Percentiles rank a stretch among this genome's conserved stretches.
phyloP scores from a whole-genome alignment of 139 green algal species.

The Dunaliella primolecta region DNA sequence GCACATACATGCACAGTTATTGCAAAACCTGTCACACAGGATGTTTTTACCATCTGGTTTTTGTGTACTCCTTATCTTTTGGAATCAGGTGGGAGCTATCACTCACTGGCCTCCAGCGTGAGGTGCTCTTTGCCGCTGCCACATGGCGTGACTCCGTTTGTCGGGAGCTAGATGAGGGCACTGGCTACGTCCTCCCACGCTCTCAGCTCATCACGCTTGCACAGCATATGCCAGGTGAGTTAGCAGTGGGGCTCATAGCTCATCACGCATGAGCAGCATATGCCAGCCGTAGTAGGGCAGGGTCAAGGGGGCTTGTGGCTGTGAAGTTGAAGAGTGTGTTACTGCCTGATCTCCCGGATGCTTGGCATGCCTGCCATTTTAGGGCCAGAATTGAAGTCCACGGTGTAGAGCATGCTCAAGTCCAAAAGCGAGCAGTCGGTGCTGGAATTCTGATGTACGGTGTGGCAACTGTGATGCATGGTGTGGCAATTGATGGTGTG shows the following conservation, averaged over 20 bases:
- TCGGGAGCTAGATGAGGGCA: constrained; percentile 75
- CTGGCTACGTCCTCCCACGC: constrained; percentile 82
- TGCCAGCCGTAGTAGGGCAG: no score
- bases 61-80: background rate
- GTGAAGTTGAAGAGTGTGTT: no score
- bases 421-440: no score
- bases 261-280: background rate
- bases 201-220: constrained; percentile 67
- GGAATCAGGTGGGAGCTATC: constrained; percentile 21
- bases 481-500: no score
- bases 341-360: no score
- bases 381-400: no score
- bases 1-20: background rate
- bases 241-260: background rate
- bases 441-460: no score
- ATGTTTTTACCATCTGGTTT: background rate
- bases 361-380: no score
- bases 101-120: constrained; percentile 49
- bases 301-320: no score
- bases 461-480: no score
- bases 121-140: constrained; percentile 59
- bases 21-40: background rate
- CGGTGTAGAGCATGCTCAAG: no score
- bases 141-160: constrained; percentile 74
- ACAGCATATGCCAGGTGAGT: constrained; percentile 39